phyloP scores from a whole-genome alignment of 2,329 filamentous ascomycete species.

The Coniochaeta hoffmannii region DNA sequence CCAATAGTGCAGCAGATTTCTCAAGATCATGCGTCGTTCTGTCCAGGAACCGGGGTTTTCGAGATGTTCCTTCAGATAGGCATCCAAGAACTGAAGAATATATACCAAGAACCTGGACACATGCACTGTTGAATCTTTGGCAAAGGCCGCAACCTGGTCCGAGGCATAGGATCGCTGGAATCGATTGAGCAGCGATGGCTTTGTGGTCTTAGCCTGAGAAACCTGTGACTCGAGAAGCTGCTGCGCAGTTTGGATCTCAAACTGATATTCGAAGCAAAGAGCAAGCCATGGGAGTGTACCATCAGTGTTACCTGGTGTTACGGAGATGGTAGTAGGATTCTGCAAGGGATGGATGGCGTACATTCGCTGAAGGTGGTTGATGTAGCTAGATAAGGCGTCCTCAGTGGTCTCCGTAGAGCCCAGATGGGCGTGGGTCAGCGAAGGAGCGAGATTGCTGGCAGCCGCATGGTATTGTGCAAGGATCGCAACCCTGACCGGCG shows the following conservation, averaged over 20 bases:
- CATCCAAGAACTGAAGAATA: slow-evolving; percentile 31
- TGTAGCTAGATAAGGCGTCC: not conserved
- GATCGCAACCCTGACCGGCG: slow-evolving; percentile 25
- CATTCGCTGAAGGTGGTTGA: slow-evolving; percentile 8
- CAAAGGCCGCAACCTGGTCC: slow-evolving; percentile 45
- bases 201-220: slow-evolving; percentile 33
- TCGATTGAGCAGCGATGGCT: slow-evolving; percentile 48
- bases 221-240: slow-evolving; percentile 33
- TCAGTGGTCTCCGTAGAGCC: not conserved
- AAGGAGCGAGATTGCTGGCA: slow-evolving; percentile 10
- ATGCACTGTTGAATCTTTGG: slow-evolving; percentile 53
- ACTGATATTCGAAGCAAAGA: slow-evolving; percentile 42
- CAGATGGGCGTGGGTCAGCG: not conserved
- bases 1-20: slow-evolving; percentile 44
- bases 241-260: slow-evolving; percentile 34
- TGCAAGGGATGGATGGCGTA: slow-evolving; percentile 53
- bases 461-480: slow-evolving; percentile 17
- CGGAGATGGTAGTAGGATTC: slow-evolving; percentile 31
- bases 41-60: slow-evolving; percentile 20
- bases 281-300: slow-evolving; percentile 41
- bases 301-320: slow-evolving; percentile 26
- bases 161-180: slow-evolving; percentile 53
- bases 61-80: slow-evolving; percentile 31
- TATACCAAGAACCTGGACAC: slow-evolving; percentile 43
- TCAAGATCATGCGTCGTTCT: slow-evolving; percentile 20